Base-by-base conservation (phyloP, 129 eudicot genomes). In the Helichrysum umbraculigerum region DNA sequence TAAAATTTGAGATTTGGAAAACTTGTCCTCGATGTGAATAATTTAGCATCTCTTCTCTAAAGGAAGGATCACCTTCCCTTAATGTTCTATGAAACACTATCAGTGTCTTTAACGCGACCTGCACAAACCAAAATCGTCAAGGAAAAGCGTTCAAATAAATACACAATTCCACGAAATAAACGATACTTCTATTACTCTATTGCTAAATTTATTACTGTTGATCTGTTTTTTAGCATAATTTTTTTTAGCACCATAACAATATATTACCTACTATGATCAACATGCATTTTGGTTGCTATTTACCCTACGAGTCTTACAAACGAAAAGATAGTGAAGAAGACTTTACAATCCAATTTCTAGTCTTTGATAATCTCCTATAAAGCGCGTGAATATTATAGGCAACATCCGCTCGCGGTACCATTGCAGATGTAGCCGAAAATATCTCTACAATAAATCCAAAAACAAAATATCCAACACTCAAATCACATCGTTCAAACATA, bases 81-180 rank as follows among this genome's bases (percentile, higher is more conserved):
- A 90, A 59, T 75, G 88, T 83, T 74, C 98, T 78, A 71, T 93
- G 98, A 66, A 93, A 66, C 16, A 93, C 98, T 71, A 93, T 90
- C 85, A 90, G 76, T 57, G 88, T 83, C 85, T 93, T 93, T 82
- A 93, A 71, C 10, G 92, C 97, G 66, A 93, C 97, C 98, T 93
- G 22, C 25, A 69, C 17, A 52, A 52, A 52, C 56, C 56, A 50
- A 50, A 14, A 50, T 4, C n/a, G n/a, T n/a, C n/a, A n/a, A n/a
- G n/a, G n/a, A n/a, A n/a, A n/a, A n/a, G n/a, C n/a, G 17, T 11
- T 11, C 5, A 14, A 50, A 11, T n/a, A n/a, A n/a, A n/a, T n/a
- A n/a, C n/a, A n/a, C n/a, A n/a, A n/a, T n/a, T n/a, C n/a, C n/a
- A n/a, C n/a, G n/a, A n/a, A n/a, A n/a, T n/a, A n/a, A n/a, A n/a